These are phyloP conservation scores for Tetrapyrgos nigripes DNA, from an alignment of 1,284 basidiomycete genomes.

Conservation along the genomic window DNA sequence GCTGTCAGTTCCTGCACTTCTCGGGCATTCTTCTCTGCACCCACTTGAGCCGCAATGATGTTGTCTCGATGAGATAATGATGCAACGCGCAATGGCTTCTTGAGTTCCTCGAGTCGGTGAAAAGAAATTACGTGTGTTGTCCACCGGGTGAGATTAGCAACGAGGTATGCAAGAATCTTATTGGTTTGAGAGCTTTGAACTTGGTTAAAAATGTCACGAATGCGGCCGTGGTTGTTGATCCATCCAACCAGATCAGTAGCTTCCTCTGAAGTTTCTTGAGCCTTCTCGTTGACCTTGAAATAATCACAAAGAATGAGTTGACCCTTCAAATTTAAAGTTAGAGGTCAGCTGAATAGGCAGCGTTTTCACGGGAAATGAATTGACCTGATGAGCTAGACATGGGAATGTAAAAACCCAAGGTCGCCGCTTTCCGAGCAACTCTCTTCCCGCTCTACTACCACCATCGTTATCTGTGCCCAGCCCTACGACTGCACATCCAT, in stretches of 20 bases:
- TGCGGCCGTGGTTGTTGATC: conserved; percentile 27
- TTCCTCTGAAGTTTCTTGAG: conserved; percentile 22
- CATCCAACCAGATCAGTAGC: conserved; percentile 28
- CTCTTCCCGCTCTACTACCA: neutral
- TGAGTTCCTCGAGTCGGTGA: conserved; percentile 23
- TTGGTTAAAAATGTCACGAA: conserved; percentile 29
- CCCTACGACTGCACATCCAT: too few relatives aligned
- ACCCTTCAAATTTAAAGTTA: too few relatives aligned
- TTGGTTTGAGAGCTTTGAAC: conserved; percentile 21
- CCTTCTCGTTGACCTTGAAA: conserved; percentile 27
- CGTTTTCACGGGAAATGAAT: too few relatives aligned
- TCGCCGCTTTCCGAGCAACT: neutral
- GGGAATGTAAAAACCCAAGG: neutral
- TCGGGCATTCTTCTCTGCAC: conserved; percentile 27
- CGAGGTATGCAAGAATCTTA: conserved; percentile 28
- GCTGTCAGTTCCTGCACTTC: conserved; percentile 18
- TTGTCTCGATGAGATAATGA: conserved; percentile 19
- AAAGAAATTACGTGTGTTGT: conserved; percentile 33
- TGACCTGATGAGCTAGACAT: too few relatives aligned
- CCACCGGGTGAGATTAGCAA: conserved; percentile 33
- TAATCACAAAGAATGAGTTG: conserved; percentile 32
- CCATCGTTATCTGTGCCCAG: neutral
- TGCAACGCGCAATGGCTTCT: conserved; percentile 23
- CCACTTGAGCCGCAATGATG: too few relatives aligned
- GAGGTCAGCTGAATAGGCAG: too few relatives aligned